Evolutionary conservation across 306 rosid species (phyloP), one percentile per base, ranked within the genome.

Genomic region (Cercis canadensis): DNA sequence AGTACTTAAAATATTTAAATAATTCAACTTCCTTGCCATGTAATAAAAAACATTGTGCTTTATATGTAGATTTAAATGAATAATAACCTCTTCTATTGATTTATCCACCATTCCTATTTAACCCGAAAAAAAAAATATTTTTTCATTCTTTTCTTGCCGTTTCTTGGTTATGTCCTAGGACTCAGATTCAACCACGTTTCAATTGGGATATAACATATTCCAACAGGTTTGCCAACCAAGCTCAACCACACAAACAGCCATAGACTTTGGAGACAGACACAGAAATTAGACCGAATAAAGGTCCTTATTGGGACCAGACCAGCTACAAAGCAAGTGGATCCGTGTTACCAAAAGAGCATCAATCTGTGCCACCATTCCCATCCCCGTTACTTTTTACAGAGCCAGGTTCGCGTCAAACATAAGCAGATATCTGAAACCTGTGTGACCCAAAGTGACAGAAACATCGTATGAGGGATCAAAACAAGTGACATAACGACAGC

Each of bases 401-500:
- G 24, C 52, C 8, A 8, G 10, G 15, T 8, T 43, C 16, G 73
- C 78, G 73, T 78, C 17, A 67, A 67, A 33, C 17, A 21, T 16
- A 79, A 75, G 84, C 87, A 44, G 63, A 29, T n/a, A n/a, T 8
- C 6, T 33, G 18, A 24, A 24, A 3, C 16, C 7, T 47, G 5
- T 47, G 5, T 51, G 71, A 62, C 53, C 60, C 54, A 51, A 46
- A 39, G 18, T 24, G 29, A 24, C 29, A 24, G 29, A 1, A 24
- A 24, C 29, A 24, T 3, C 29, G 29, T n/a, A n/a, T n/a, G 29
- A 24, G 29, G 29, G 29, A n/a, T 24, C 29, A 24, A 24, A 24
- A 1, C 29, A 24, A 24, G 29, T 1, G 1, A 24, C 29, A 24
- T 24, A 24, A 8, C 43, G 3, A 5, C 3, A 37, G 10, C 19